Evolutionary conservation across 176 grass and related monocot species (phyloP).

Genomic region (Zea luxurians): DNA sequence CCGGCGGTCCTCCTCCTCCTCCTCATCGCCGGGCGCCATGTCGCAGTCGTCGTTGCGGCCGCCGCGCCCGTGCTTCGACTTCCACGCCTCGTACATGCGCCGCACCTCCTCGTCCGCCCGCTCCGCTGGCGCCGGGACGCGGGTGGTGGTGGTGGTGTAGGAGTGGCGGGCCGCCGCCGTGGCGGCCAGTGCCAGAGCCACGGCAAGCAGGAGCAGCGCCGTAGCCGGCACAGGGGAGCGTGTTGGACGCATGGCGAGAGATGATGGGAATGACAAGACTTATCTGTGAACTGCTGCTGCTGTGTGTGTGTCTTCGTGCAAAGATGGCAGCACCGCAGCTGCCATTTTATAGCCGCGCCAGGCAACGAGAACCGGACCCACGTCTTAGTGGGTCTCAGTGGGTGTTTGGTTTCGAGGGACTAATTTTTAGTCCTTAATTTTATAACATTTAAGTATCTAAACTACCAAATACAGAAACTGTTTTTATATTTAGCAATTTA

Average conservation of each 20-base stretch:
- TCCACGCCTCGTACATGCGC: slow-evolving; percentile 34
- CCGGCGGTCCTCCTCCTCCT: not conserved
- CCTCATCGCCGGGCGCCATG: not conserved
- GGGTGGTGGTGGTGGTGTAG: not conserved
- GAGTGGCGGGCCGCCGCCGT: not conserved
- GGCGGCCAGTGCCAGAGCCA: not conserved
- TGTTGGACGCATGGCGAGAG: not conserved
- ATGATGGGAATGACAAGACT: not conserved
- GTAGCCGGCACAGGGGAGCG: not conserved
- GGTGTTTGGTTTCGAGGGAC: too few relatives aligned
- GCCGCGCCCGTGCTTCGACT: not conserved
- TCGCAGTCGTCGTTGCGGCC: not conserved
- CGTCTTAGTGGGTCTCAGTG: too few relatives aligned
- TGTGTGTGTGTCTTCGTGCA: not conserved
- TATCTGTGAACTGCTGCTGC: not conserved
- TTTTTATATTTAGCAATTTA: too few relatives aligned
- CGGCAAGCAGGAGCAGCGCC: not conserved
- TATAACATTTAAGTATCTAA: too few relatives aligned
- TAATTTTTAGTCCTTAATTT: too few relatives aligned
- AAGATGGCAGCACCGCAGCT: too few relatives aligned
- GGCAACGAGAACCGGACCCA: too few relatives aligned
- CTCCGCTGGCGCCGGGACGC: not conserved
- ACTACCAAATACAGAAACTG: too few relatives aligned
- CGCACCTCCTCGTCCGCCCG: slow-evolving; percentile 7
- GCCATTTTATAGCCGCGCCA: too few relatives aligned